These are phyloP conservation scores for Exobasidium rhododendri DNA, from an alignment of 1,284 basidiomycete species.

Conservation along the genomic window DNA sequence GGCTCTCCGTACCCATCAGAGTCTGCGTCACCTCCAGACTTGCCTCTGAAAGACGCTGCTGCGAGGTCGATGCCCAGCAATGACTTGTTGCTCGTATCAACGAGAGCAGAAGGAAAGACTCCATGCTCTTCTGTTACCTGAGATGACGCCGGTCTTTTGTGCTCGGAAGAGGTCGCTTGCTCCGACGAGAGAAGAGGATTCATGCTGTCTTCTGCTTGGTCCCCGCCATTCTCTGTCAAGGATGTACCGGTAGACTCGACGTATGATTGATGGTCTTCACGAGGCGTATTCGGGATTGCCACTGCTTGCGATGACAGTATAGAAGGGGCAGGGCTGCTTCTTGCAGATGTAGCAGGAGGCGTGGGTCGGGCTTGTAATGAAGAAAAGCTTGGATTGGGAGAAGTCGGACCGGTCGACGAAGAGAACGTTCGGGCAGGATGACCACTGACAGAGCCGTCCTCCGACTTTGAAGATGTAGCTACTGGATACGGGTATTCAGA, in stretches of 20 bases:
- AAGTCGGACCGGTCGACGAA: slow-evolving; percentile 9
- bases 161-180: neutral
- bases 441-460: neutral
- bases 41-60: neutral
- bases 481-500: neutral
- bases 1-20: slow-evolving; percentile 37
- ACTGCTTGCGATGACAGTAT: neutral
- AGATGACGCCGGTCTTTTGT: neutral
- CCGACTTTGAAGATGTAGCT: neutral
- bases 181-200: neutral
- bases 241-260: neutral
- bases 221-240: neutral
- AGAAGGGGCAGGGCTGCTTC: slow-evolving; percentile 16
- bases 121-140: slow-evolving; percentile 2
- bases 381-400: slow-evolving; percentile 41
- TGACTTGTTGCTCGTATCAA: neutral
- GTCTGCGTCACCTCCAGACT: slow-evolving; percentile 20
- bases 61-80: neutral
- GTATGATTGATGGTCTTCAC: neutral
- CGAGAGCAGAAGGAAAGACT: neutral
- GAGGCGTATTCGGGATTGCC: neutral
- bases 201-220: neutral
- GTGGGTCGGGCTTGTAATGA: slow-evolving; percentile 43
- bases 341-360: slow-evolving; percentile 37
- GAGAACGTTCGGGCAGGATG: neutral